These are phyloP conservation scores for Nannochloropsis oceanica DNA, from an alignment of 108 stramenopile genomes.

Conservation along the genomic window DNA sequence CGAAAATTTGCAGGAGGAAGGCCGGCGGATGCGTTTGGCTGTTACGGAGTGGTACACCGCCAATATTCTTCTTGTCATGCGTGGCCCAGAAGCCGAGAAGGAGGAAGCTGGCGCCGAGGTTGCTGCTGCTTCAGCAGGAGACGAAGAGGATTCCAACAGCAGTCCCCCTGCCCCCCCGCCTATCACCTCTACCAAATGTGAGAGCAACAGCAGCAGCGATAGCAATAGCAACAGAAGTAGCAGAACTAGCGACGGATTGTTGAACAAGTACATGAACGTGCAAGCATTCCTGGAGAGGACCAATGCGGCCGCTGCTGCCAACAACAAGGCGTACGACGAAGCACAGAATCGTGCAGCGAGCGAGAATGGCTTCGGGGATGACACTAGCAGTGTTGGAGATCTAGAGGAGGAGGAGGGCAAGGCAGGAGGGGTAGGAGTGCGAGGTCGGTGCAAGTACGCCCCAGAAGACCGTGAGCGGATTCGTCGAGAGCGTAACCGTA, in stretches of 20 bases:
- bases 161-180: too few species aligned
- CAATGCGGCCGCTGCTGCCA: background rate
- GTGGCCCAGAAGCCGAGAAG: background rate
- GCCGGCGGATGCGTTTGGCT: constrained; percentile 46
- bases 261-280: background rate
- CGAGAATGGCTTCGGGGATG: background rate
- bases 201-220: too few species aligned
- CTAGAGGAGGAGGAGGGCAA: background rate
- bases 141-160: background rate
- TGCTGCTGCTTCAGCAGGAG: background rate
- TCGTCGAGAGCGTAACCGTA: constrained; percentile 67
- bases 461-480: constrained; percentile 64
- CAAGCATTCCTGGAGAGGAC: background rate
- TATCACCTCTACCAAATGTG: too few species aligned
- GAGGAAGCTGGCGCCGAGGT: background rate
- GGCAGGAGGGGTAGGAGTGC: background rate
- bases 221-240: background rate
- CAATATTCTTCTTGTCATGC: constrained; percentile 57
- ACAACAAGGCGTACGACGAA: background rate
- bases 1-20: constrained; percentile 50
- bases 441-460: constrained; percentile 48
- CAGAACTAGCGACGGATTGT: background rate
- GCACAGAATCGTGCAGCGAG: background rate
- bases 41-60: constrained; percentile 67
- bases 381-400: background rate